Conservation (phyloP, 2,329 filamentous ascomycete species). For the Fusarium sp. region DNA sequence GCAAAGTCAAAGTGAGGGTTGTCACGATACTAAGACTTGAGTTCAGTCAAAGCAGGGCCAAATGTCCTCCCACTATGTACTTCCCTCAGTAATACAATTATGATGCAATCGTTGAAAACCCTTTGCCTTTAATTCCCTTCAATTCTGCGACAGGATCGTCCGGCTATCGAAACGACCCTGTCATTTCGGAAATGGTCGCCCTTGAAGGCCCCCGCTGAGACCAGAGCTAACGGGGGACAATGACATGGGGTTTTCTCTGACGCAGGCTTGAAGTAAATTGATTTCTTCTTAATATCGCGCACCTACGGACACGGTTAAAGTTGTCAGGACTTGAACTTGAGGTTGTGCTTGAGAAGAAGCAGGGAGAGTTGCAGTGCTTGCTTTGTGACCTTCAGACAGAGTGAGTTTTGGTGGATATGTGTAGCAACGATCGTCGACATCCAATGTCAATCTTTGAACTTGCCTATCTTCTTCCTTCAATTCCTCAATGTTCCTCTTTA, state of each 20-base stretch:
- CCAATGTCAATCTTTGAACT: background rate
- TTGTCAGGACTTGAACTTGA: background rate
- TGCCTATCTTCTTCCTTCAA: conserved; percentile 3
- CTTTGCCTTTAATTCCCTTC: background rate
- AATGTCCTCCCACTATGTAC: background rate
- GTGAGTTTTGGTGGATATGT: background rate
- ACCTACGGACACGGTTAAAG: background rate
- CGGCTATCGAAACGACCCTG: conserved; percentile 42
- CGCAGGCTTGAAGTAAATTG: conserved; percentile 1
- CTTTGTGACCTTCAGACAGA: background rate
- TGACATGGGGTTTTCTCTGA: conserved; percentile 3
- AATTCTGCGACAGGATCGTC: conserved; percentile 32
- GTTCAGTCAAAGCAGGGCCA: background rate
- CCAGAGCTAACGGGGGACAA: conserved; percentile 12
- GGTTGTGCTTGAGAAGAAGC: background rate
- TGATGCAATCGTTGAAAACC: conserved; percentile 23
- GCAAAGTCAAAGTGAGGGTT: background rate
- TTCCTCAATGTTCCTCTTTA: background rate
- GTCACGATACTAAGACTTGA: background rate
- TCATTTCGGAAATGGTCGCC: conserved; percentile 40
- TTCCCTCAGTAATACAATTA: background rate
- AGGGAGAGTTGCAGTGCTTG: background rate
- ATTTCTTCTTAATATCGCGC: conserved; percentile 6
- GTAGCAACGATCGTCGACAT: background rate
- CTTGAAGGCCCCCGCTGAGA: conserved; percentile 15